Evolutionary conservation across 2,329 filamentous ascomycete species (phyloP), one percentile per base, ranked within the genome.

Genomic region (Cladosporium sp.): DNA sequence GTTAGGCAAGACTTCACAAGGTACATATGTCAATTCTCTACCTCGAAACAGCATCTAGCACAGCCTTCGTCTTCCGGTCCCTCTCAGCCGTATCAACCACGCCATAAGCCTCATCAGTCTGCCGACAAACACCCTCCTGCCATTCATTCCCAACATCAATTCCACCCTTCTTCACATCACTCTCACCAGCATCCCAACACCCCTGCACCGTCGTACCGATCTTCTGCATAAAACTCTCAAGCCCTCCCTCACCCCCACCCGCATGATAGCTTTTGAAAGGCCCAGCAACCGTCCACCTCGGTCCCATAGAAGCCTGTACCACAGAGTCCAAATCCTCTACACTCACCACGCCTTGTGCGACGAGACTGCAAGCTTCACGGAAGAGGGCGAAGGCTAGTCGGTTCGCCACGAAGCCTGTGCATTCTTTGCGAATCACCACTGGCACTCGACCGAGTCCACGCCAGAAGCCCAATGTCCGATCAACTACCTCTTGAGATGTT

Each of bases 221-320:
- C 57, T 81, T 82, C 39, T 72, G 68, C 56, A 82, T 70, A 51
- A 82, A 80, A 0, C 69, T 73, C 11, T 68, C 63, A 50, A 82
- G 62, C 1, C 79, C 78, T 2, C 71, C 73, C 9, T 70, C 67
- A 2, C 79, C 79, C 9, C 79, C 79, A 2, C 79, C 79, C 45
- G 77, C 77, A 65, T 78, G 75, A 64, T 82, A 82, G 42, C 75
- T 76, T 61, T 78, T 77, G 59, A 82, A 81, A 2, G 78, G 75
- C 1, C 78, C 78, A 18, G 74, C 74, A 6, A 78, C 72, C 7
- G 75, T 72, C 78, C 78, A 80, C 43, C 78, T 57, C 1, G 77
- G 76, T 1, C 78, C 78, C 65, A 80, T 70, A 38, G 72, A 75
- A 13, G 69, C 66, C 59, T 72, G 69, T 11, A 80, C 71, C 41